These are phyloP conservation scores for Suaeda aralocaspica DNA, from an alignment of 148 eudicot species.

Conservation along the genomic window DNA sequence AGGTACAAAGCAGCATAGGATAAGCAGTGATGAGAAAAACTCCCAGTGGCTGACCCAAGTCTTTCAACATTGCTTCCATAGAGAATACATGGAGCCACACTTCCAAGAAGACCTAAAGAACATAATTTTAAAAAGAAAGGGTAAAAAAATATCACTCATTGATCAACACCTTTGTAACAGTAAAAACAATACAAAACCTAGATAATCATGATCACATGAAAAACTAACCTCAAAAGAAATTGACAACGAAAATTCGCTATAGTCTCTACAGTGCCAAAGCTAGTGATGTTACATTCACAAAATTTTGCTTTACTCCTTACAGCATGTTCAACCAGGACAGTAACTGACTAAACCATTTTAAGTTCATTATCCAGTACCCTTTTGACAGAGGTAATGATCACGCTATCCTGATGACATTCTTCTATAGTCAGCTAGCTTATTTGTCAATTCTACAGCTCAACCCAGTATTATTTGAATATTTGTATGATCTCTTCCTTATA, in stretches of 20 bases:
- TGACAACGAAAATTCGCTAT: too few species aligned
- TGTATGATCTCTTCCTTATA: too few species aligned
- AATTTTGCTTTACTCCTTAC: too few species aligned
- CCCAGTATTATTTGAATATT: too few species aligned
- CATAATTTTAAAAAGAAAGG: background rate
- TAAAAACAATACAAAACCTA: background rate
- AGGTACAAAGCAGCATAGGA: constrained; percentile 65
- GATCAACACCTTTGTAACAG: background rate
- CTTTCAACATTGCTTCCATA: constrained; percentile 82
- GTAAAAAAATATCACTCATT: background rate
- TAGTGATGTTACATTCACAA: too few species aligned
- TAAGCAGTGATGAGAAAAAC: constrained; percentile 70
- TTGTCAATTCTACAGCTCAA: too few species aligned
- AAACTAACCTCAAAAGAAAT: too few species aligned
- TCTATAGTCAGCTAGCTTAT: too few species aligned
- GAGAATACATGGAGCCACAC: constrained; percentile 83
- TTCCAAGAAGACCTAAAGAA: constrained; percentile 66
- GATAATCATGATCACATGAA: background rate
- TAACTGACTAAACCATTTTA: background rate
- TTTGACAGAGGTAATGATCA: background rate
- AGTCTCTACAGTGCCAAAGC: background rate
- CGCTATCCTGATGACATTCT: too few species aligned
- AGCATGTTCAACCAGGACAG: background rate
- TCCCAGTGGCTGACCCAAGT: constrained; percentile 54
- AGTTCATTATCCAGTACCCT: background rate